A percentile compares a stretch with the other conserved stretches of the same genome.
phyloP scores from a whole-genome alignment of 179 eudicot genomes.

The Corrigiola litoralis region DNA sequence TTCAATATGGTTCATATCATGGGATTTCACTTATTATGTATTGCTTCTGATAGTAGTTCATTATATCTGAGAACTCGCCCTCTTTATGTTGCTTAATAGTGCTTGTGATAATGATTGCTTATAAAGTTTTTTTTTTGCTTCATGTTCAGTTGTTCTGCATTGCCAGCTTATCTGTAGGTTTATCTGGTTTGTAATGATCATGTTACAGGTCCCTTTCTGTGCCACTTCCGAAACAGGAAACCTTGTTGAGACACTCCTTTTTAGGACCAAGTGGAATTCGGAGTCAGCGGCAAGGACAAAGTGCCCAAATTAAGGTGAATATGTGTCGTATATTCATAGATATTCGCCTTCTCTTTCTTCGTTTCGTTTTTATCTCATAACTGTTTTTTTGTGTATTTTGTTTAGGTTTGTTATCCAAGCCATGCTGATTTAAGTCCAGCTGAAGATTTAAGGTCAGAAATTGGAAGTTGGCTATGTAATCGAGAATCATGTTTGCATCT shows the following conservation, averaged over 20 bases:
- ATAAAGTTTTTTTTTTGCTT: too few relatives aligned
- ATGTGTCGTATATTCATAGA: neutral
- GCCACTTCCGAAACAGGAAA: conserved; percentile 89
- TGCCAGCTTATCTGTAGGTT: neutral
- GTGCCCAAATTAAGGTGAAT: conserved; percentile 61
- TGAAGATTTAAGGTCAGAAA: conserved; percentile 55
- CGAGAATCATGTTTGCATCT: neutral
- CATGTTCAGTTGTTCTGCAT: neutral
- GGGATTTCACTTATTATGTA: too few relatives aligned
- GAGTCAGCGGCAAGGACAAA: conserved; percentile 76
- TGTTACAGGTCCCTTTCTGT: conserved; percentile 57
- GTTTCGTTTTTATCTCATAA: neutral
- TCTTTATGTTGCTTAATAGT: too few relatives aligned
- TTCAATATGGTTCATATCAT: too few relatives aligned
- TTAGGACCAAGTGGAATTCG: conserved; percentile 88
- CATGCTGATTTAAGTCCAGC: conserved; percentile 40
- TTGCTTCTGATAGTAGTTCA: too few relatives aligned
- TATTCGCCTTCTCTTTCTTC: neutral
- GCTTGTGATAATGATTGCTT: too few relatives aligned
- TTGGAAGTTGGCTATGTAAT: neutral
- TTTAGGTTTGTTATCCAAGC: conserved; percentile 83
- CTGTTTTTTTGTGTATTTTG: conserved; percentile 1
- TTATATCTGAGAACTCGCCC: too few relatives aligned
- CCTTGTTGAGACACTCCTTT: conserved; percentile 87
- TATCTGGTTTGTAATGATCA: conserved; percentile 2